Base-by-base conservation (phyloP, 805 yeast species). In the Zygosaccharomyces siamensis region DNA sequence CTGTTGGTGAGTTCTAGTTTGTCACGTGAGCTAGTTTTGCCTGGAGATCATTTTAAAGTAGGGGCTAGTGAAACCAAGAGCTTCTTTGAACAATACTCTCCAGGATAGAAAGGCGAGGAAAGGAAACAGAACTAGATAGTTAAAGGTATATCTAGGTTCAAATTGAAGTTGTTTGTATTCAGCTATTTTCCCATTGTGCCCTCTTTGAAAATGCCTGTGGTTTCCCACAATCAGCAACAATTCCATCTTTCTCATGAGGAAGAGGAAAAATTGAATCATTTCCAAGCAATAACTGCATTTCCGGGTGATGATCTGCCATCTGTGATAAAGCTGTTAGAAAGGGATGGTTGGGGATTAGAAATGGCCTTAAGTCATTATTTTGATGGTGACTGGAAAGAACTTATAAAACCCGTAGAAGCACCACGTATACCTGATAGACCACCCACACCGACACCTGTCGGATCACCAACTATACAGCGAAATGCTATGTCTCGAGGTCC, bases 281-380 rank as follows among this genome's bases (percentile, higher is more conserved):
- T 80, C 60, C 77, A 74, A 54, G 71, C 72, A 49, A 75, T 80
- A 45, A 73, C 83, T 0, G 68, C 75, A 2, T 76, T 72, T 53
- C 74, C 74, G 7, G 78, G 74, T 5, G 73, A 69, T 0, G 78
- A 78, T 24, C 65, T 72, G 39, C 73, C 72, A 0, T 71, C 75
- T 39, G 74, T 82, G 2, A 62, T 75, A 3, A 63, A 70, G 45
- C 62, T 83, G 23, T 61, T 84, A 45, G 64, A 72, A 28, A 72
- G 76, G 41, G 75, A 80, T 55, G 75, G 79, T 43, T 81, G 82
- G 82, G 75, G 82, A 57, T 59, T 84, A 43, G 86, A 83, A 56
- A 70, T 75, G 38, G 80, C 89, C 1, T 64, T 83, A 28, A 75
- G 83, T 3, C 72, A 79, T 44, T 84, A 74, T 61, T 82, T 82